These are phyloP conservation scores for Hanseniaspora lindneri DNA, from an alignment of 805 yeast genomes.

Conservation along the genomic window DNA sequence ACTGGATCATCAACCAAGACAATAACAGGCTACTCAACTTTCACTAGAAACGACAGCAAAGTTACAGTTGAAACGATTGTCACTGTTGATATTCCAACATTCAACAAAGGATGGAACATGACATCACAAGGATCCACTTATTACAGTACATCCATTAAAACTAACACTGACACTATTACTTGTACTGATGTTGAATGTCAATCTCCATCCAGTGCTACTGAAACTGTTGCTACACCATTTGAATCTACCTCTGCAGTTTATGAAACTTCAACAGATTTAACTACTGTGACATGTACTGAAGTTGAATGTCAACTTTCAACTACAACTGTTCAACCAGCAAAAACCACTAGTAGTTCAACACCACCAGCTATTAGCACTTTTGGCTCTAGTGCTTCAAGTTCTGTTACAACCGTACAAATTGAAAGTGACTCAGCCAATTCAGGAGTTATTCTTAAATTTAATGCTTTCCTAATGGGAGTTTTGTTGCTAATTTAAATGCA, in stretches of 20 bases:
- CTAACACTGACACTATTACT: neutral
- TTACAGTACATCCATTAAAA: neutral
- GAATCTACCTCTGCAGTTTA: no score
- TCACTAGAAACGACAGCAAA: conserved; percentile 16
- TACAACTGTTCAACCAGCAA: neutral
- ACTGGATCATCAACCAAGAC: neutral
- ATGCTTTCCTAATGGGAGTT: neutral
- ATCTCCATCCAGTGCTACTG: no score
- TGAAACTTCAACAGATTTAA: no score
- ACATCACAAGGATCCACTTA: neutral
- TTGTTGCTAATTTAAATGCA: no score
- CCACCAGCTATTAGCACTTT: neutral
- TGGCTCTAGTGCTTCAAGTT: neutral
- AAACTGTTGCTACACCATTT: no score
- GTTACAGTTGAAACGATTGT: conserved; percentile 17
- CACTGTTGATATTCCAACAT: conserved; percentile 17
- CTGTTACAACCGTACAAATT: neutral
- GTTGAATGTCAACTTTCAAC: neutral
- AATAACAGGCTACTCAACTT: neutral
- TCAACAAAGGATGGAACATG: neutral
- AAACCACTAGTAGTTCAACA: neutral
- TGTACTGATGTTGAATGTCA: neutral
- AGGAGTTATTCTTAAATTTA: neutral
- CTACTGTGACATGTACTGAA: no score
- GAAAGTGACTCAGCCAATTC: neutral